phyloP scores from a whole-genome alignment of 164 flowering plant species.

The Nelumbo lutea region DNA sequence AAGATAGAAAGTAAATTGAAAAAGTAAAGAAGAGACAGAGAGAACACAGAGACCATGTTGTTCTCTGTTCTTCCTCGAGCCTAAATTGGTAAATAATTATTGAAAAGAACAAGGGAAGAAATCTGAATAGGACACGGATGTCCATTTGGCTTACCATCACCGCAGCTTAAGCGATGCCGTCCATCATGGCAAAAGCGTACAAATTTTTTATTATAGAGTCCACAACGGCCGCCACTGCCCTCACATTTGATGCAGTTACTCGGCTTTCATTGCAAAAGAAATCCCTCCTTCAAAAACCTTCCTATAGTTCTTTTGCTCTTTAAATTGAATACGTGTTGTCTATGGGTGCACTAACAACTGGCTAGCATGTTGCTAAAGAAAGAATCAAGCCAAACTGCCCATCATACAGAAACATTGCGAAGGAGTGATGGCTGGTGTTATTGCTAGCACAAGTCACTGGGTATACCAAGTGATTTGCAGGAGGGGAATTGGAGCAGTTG shows the following conservation, averaged over 20 bases:
- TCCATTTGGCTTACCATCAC: not conserved
- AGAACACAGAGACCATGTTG: not conserved
- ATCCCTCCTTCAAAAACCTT: conserved; percentile 5
- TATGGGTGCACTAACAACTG: not conserved
- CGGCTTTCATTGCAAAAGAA: conserved; percentile 14
- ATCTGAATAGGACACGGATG: too few relatives aligned
- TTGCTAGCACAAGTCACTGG: not conserved
- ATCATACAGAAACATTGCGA: not conserved
- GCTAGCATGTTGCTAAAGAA: not conserved
- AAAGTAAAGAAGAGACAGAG: not conserved
- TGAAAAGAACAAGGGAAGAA: too few relatives aligned
- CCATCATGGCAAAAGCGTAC: conserved; percentile 15
- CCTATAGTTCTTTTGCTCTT: not conserved
- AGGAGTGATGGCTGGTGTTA: not conserved
- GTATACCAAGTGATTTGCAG: not conserved
- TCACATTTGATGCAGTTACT: conserved; percentile 5
- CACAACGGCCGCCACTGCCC: conserved; percentile 16
- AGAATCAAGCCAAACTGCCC: not conserved
- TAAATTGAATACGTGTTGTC: not conserved
- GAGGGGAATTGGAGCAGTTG: not conserved
- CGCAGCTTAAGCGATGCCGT: conserved; percentile 4
- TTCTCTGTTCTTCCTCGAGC: too few relatives aligned
- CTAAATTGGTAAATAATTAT: too few relatives aligned
- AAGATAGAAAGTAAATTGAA: too few relatives aligned
- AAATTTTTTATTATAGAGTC: conserved; percentile 4